Base-by-base conservation (phyloP, 2,329 filamentous ascomycete species). In the Colletotrichum sp. region DNA sequence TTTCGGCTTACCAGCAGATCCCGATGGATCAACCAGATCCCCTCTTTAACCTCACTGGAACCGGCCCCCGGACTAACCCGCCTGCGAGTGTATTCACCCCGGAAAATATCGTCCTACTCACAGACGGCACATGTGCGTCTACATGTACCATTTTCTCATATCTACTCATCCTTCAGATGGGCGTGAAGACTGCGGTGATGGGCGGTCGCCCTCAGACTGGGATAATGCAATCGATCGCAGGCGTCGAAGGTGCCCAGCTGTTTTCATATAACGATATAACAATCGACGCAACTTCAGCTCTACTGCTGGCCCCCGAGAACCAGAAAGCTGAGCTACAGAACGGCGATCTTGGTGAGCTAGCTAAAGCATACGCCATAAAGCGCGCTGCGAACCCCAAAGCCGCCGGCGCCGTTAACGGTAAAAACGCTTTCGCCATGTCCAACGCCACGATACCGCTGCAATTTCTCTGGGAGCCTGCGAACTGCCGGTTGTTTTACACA, bases 101-200 rank as follows among this genome's bases (percentile, higher is more conserved):
- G 0, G 87, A 90, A 69, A 86, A 92, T 79, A 86, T 92, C 26
- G 85, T 91, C 49, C 81, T 91, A 30, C 86, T 91, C 18, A 88
- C 88, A 1, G 89, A 92, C 77, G 89, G 89, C 24, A 88, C 88
- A 70, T 92, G 90, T 79, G 88, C 87, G 13, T 90, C 88, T 1
- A 89, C 90, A 2, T 92, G 90, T 81, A 87, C 89, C 13, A 86
- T 90, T 34, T 91, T 92, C 79, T 84, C 85, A 5, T 90, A 92
- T 77, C 84, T 91, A 64, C 86, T 91, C 84, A 88, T 88, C 62
- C 83, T 87, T n/a, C 86, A 90, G 78, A 85, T 84, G 49, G 86
- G 86, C 71, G 84, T 90, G 18, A 87, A 87, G 78, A 87, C 87
- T 2, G 85, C 88, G 24, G 85, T 84, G 4, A 82, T 89, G 36